Evolutionary conservation across 2,329 filamentous ascomycete genomes (phyloP).

Genomic region (Plectosphaerella cucumerina): DNA sequence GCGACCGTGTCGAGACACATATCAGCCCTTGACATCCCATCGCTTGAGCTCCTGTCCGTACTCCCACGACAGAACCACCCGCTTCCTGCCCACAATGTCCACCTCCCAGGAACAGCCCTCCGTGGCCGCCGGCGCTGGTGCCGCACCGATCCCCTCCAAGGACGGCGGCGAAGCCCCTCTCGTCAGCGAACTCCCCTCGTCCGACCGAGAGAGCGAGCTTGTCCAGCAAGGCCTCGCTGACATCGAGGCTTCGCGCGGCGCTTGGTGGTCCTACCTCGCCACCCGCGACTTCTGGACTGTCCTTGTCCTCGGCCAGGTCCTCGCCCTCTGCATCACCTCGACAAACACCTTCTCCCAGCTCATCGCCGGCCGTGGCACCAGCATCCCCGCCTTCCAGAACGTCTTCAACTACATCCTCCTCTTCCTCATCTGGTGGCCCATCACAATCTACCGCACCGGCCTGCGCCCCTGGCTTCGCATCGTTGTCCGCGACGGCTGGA

Average conservation of each 20-base stretch:
- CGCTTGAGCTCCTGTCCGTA: too few relatives aligned
- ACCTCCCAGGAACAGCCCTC: neutral
- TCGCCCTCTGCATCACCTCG: constrained; percentile 84
- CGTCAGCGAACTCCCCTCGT: neutral
- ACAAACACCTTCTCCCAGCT: constrained; percentile 89
- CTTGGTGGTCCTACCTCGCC: constrained; percentile 71
- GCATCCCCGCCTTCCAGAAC: constrained; percentile 91
- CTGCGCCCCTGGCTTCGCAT: constrained; percentile 63
- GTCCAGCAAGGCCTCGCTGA: constrained; percentile 48
- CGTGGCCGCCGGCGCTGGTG: neutral
- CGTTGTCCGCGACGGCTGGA: constrained; percentile 74
- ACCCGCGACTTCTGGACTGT: constrained; percentile 88
- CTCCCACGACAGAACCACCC: too few relatives aligned
- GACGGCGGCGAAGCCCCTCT: neutral
- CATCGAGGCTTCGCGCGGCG: constrained; percentile 48
- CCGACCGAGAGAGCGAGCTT: constrained; percentile 24
- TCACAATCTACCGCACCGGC: constrained; percentile 77
- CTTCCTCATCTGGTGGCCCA: constrained; percentile 73
- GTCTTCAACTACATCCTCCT: constrained; percentile 92
- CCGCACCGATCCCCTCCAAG: too few relatives aligned
- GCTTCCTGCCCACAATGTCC: too few relatives aligned
- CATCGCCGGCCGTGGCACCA: constrained; percentile 61
- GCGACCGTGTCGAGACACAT: too few relatives aligned
- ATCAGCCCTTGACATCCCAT: too few relatives aligned
- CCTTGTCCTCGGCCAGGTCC: constrained; percentile 73